Percentiles rank a stretch among this genome's conserved stretches.
Conservation (phyloP, 106 monocot genomes). For the Dendrobium chrysotoxum region DNA sequence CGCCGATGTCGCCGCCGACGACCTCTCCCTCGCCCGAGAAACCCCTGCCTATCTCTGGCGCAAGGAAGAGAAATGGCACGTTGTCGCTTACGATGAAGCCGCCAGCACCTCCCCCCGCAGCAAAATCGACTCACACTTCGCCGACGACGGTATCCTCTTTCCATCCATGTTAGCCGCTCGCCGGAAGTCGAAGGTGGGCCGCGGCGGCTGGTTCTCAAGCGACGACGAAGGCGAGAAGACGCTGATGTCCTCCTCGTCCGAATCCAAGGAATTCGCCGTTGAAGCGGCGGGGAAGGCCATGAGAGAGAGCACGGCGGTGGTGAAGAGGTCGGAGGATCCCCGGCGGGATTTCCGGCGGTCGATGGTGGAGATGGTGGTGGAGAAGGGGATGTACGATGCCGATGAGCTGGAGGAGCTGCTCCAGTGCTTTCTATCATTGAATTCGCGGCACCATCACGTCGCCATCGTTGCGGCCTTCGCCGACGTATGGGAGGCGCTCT, state of each 20-base stretch:
- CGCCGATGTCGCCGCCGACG: conserved; percentile 9
- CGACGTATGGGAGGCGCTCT: conserved; percentile 57
- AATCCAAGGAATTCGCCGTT: background rate
- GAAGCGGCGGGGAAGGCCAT: conserved; percentile 9
- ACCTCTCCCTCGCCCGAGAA: conserved; percentile 4
- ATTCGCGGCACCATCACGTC: conserved; percentile 48
- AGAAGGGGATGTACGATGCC: conserved; percentile 64
- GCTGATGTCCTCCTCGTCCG: background rate
- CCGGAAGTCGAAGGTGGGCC: conserved; percentile 4
- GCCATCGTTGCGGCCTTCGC: conserved; percentile 57
- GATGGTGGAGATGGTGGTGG: conserved; percentile 84
- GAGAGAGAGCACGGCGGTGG: conserved; percentile 43
- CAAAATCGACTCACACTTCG: background rate
- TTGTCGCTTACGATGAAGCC: conserved; percentile 7
- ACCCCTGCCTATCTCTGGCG: conserved; percentile 50
- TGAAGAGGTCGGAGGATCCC: conserved; percentile 66
- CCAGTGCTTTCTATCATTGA: conserved; percentile 67
- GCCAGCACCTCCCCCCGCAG: background rate
- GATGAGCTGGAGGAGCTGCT: conserved; percentile 55
- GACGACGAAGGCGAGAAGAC: conserved; percentile 28
- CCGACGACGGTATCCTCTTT: conserved; percentile 22
- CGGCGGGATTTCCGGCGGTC: conserved; percentile 64
- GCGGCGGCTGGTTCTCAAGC: conserved; percentile 38
- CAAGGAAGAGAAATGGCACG: conserved; percentile 46
- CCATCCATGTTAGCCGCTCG: conserved; percentile 12